A percentile compares a stretch with the other conserved stretches of the same genome.
Conservation (phyloP, 1,284 basidiomycete genomes). For the Trichosporon ovoides region DNA sequence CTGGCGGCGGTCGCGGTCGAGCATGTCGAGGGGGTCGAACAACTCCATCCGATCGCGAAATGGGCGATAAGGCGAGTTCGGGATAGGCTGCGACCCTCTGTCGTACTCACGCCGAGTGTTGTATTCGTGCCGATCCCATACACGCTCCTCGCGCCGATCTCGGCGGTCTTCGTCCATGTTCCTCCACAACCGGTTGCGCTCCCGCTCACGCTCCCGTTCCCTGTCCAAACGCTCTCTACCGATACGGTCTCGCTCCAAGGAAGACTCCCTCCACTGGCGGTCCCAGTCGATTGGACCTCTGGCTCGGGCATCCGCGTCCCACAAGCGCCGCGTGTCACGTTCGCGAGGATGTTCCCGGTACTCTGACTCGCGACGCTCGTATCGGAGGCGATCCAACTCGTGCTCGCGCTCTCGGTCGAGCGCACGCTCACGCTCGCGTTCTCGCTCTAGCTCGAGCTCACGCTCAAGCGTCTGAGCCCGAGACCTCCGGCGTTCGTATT, state of each 20-base stretch:
- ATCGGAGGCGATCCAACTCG: not conserved
- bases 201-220: not conserved
- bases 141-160: slow-evolving; percentile 1
- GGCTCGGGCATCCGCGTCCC: not conserved
- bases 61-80: not conserved
- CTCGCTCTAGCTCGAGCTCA: not conserved
- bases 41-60: not conserved
- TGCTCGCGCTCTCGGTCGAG: slow-evolving; percentile 1
- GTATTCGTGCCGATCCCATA: not conserved
- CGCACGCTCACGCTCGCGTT: not conserved
- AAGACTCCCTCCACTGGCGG: not conserved
- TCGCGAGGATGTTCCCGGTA: not conserved
- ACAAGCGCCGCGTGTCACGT: not conserved
- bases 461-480: not conserved
- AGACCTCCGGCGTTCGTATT: not conserved
- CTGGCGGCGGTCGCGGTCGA: not conserved
- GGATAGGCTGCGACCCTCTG: not conserved
- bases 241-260: not conserved
- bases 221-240: not conserved
- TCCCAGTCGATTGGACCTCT: not conserved
- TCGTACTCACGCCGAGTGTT: slow-evolving; percentile 1
- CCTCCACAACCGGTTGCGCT: not conserved
- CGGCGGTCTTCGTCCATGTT: not conserved
- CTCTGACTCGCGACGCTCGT: not conserved
- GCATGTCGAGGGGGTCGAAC: not conserved